Evolutionary conservation across 1,139 yeast genomes (phyloP), one percentile per base, ranked within the genome.

Genomic region (Hyphopichia burtonii): DNA sequence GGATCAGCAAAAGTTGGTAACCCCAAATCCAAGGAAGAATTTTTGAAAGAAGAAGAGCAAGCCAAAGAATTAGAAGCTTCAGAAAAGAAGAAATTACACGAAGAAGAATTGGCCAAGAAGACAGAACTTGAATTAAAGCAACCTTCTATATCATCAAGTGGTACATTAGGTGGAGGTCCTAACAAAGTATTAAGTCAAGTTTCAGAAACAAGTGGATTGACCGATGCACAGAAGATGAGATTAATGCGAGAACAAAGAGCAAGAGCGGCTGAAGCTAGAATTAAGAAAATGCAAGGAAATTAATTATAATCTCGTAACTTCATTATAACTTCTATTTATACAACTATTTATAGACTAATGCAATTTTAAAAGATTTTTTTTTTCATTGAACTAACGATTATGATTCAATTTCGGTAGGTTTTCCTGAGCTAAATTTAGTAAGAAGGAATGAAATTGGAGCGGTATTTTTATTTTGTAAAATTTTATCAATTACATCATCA

Each of bases 231-330:
- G 50, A 76, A 80, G 55, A 74, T 75, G 75, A 77, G 83, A 55
- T 65, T 93, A 27, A 90, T 91, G 85, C 78, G 99, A 47, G 99
- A 93, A 55, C 91, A 93, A 57, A 71, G 99, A 42, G 98, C 98
- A 0, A 74, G 98, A 46, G 99, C 99, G 0, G 97, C 96, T 0
- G 98, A 93, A 59, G 96, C 94, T 0, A 74, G 99, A 52, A 59
- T 91, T 45, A 66, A 61, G 37, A 48, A 47, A 30, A 14, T 34
- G 31, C 37, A n/a, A 25, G 30, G 19, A 15, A 16, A 7, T 6
- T 6, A 31, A 9, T n/a, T n/a, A n/a, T 17, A 17, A 31, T 9
- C 17, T 14, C 32, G 14, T 31, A 31, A 6, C 17, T 14, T 14
- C 16, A 7, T 12, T 14, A 12, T 12, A 28, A 28, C 6, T 28